A percentile compares a stretch with the other conserved stretches of the same genome.
phyloP scores from a whole-genome alignment of 1,284 basidiomycete species.

The Neolentinus lepideus region DNA sequence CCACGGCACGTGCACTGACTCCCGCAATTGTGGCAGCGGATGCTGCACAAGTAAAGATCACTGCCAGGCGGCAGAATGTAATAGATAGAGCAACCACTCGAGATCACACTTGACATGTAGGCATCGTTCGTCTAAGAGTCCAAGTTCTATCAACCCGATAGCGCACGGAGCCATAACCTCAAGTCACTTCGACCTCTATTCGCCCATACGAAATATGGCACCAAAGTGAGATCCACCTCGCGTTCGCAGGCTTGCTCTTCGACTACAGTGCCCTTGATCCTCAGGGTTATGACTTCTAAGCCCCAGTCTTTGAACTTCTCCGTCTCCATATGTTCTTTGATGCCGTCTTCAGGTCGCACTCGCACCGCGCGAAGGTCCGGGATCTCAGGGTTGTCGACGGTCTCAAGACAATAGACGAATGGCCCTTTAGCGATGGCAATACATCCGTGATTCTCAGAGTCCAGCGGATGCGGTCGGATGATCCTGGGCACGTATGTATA shows the following conservation, averaged over 20 bases:
- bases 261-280: not conserved
- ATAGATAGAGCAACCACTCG: too few species aligned
- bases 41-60: too few species aligned
- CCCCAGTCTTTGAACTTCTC: conserved; percentile 5
- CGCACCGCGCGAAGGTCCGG: conserved; percentile 11
- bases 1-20: too few species aligned
- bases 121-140: too few species aligned
- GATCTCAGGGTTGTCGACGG: conserved; percentile 12
- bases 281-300: conserved; percentile 1
- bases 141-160: too few species aligned
- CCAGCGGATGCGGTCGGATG: conserved; percentile 12
- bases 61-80: too few species aligned
- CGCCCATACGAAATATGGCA: conserved; percentile 15
- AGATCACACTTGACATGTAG: too few species aligned
- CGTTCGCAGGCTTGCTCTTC: not conserved
- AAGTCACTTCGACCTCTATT: conserved; percentile 13
- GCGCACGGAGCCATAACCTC: conserved; percentile 13
- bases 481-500: conserved; percentile 9
- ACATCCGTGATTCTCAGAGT: conserved; percentile 11
- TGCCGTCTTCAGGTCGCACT: conserved; percentile 1
- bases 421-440: conserved; percentile 13
- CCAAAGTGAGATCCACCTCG: conserved; percentile 6
- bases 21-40: too few species aligned
- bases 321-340: conserved; percentile 7
- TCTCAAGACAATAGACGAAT: conserved; percentile 15